A percentile compares a stretch with the other conserved stretches of the same genome.
Conservation (phyloP, 257 asterid species). For the Nyctanthes arbortristis region DNA sequence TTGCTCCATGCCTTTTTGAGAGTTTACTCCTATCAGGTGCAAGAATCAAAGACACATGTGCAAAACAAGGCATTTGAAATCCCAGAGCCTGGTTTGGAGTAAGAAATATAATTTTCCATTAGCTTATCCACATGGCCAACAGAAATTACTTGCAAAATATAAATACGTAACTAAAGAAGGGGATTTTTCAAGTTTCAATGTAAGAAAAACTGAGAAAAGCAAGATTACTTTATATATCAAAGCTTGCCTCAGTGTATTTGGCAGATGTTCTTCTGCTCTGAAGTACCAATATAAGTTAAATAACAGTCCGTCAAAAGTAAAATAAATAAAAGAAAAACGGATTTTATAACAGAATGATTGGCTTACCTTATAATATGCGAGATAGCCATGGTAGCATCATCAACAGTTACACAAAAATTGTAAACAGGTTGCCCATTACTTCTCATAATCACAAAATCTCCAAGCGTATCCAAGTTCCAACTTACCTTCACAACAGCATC, state of each 20-base stretch:
- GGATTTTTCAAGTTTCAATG: slow-evolving; percentile 24
- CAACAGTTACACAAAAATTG: slow-evolving; percentile 95
- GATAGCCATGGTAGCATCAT: slow-evolving; percentile 97
- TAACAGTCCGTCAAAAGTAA: slow-evolving; percentile 19
- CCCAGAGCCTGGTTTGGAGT: slow-evolving; percentile 68
- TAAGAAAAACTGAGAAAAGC: slow-evolving; percentile 16
- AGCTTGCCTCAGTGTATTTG: slow-evolving; percentile 95
- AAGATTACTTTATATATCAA: slow-evolving; percentile 74
- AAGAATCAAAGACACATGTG: slow-evolving; percentile 92
- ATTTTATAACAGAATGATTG: slow-evolving; percentile 4
- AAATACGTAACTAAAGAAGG: slow-evolving; percentile 18
- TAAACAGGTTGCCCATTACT: slow-evolving; percentile 99
- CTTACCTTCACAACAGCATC: slow-evolving; percentile 74
- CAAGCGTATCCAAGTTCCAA: slow-evolving; percentile 91
- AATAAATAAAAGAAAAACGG: background rate
- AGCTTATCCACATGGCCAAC: slow-evolving; percentile 32
- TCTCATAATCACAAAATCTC: slow-evolving; percentile 99
- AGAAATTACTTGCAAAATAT: slow-evolving; percentile 11
- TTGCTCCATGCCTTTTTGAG: slow-evolving; percentile 97
- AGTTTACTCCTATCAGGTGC: slow-evolving; percentile 98
- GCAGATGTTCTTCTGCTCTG: slow-evolving; percentile 99
- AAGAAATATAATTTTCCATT: slow-evolving; percentile 23
- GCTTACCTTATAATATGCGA: slow-evolving; percentile 90
- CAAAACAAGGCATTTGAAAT: slow-evolving; percentile 83
- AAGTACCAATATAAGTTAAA: slow-evolving; percentile 31